Base-by-base conservation (phyloP, 2,329 filamentous ascomycete species). In the Exophiala lecanii-corni region DNA sequence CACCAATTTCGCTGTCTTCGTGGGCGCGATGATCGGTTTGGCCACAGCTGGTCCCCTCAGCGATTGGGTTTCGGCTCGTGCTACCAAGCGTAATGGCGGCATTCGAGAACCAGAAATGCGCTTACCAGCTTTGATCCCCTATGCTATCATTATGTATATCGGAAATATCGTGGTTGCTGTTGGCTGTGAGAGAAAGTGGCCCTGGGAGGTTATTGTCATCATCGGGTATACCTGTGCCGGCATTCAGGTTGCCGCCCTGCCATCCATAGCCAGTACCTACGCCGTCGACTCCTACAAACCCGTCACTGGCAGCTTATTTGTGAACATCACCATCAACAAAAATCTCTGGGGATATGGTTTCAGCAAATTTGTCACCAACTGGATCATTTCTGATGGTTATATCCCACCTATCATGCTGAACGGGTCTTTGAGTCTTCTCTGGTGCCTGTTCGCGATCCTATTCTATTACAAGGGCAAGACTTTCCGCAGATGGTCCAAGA, bases 241-340 rank as follows among this genome's bases (percentile, higher is more conserved):
- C 2, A 75, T 81, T 30, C 75, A 80, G 56, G 77, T 81, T n/a
- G 72, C 77, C 2, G 77, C 76, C 0, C 60, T 82, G 9, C 79
- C 79, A 0, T 71, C 72, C 9, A 82, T 83, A 43, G 70, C 66
- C 3, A 74, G 67, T 25, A 65, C 62, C 67, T 82, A 82, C 54
- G 75, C 78, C 0, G 72, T 82, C n/a, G 79, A 83, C 57, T 74
- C 70, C 43, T 82, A 83, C 60, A 82, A 82, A 61, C 76, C 78
- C 0, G 73, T 81, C 2, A 70, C 78, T 0, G 78, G 78, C 2
- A 71, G 69, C 2, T 63, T 82, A 35, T 78, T 82, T 57, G 77
- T 81, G 0, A 67, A 71, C 5, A 74, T 79, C 50, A 82, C 78
- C 39, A 75, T 81, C 34, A 79, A 79, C 55, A 82, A 81, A 64